Evolutionary conservation across 2,329 filamentous ascomycete genomes (phyloP).

Genomic region (Nothophaeocryptopus gaeumannii): DNA sequence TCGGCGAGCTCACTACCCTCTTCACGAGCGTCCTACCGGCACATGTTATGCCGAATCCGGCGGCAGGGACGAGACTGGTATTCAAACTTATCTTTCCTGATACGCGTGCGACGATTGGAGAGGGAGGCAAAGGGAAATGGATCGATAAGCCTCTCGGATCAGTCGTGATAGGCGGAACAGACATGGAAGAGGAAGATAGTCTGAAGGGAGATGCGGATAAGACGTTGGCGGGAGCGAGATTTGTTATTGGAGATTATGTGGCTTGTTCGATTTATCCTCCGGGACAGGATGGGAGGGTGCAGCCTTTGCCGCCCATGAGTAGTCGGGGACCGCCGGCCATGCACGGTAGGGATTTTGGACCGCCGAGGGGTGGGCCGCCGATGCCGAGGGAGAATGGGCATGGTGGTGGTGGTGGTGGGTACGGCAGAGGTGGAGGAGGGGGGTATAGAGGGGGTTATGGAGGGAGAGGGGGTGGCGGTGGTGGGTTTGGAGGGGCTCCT

Average conservation of each 20-base stretch:
- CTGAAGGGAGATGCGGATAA: conserved; percentile 61
- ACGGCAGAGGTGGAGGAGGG: conserved; percentile 21
- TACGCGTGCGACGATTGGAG: conserved; percentile 49
- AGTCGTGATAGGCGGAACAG: conserved; percentile 63
- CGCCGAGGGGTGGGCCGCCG: conserved; percentile 37
- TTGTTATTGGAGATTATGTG: conserved; percentile 86
- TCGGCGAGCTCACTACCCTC: conserved; percentile 76
- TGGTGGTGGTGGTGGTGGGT: conserved; percentile 24
- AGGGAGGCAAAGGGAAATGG: conserved; percentile 58
- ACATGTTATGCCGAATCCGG: conserved; percentile 66
- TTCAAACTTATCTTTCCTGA: conserved; percentile 87
- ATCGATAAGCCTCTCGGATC: conserved; percentile 78
- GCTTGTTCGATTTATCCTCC: conserved; percentile 78
- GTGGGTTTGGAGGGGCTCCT: conserved; percentile 28
- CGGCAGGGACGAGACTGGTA: conserved; percentile 77
- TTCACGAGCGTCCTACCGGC: conserved; percentile 65
- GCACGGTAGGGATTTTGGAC: conserved; percentile 35
- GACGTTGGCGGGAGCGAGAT: conserved; percentile 72
- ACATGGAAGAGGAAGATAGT: conserved; percentile 34
- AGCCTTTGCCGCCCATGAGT: conserved; percentile 55
- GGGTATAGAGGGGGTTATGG: conserved; percentile 27
- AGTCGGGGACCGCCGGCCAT: conserved; percentile 35
- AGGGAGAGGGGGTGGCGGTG: conserved; percentile 24
- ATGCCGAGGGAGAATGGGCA: conserved; percentile 29
- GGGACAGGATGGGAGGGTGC: conserved; percentile 69